These are phyloP conservation scores for Pyrus pyrifolia DNA, from an alignment of 306 rosid genomes.

Conservation along the genomic window DNA sequence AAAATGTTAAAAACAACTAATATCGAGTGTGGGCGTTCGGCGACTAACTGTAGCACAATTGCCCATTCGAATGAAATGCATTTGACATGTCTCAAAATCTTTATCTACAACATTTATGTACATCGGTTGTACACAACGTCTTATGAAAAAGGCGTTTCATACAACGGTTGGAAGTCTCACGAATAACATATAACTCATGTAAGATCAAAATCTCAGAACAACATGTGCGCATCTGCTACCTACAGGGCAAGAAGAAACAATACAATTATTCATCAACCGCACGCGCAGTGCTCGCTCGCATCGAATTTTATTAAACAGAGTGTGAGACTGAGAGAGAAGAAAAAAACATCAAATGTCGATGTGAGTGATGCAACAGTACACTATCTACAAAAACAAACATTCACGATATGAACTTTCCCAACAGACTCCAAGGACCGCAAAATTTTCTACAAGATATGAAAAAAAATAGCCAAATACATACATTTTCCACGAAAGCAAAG, in stretches of 20 bases:
- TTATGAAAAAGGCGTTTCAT: neutral
- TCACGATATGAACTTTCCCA: neutral
- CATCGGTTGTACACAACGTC: no score
- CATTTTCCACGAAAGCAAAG: slow-evolving; percentile 9
- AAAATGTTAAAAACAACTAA: no score
- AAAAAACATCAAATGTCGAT: neutral
- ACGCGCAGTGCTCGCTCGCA: neutral
- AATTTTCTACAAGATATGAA: slow-evolving; percentile 13
- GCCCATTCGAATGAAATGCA: no score
- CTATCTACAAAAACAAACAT: slow-evolving; percentile 8
- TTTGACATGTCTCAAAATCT: no score
- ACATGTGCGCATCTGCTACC: neutral
- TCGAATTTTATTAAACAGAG: neutral
- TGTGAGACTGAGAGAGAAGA: neutral
- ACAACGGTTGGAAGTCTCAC: neutral
- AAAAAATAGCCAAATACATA: neutral
- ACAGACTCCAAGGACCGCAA: neutral
- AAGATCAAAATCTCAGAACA: no score
- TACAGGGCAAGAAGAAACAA: neutral
- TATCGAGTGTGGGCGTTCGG: no score
- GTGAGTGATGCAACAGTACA: neutral
- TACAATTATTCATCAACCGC: neutral
- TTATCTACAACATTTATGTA: no score
- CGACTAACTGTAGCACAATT: no score
- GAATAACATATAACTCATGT: neutral